Evolutionary conservation across 352 stramenopile species (phyloP).

Genomic region (Pythium grandisporangium): DNA sequence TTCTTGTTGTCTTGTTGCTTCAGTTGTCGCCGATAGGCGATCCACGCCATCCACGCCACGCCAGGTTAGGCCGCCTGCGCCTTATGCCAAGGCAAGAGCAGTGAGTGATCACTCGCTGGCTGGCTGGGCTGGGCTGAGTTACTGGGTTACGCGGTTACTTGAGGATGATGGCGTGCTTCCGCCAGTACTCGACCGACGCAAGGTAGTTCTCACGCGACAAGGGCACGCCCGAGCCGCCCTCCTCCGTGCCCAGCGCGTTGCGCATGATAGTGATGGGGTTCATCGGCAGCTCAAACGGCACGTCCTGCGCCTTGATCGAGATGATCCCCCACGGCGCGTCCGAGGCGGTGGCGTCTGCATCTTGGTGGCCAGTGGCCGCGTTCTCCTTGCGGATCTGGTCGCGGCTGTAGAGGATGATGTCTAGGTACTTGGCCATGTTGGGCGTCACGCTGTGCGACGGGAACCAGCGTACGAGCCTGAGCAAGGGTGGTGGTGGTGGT

Average conservation of each 20-base stretch:
- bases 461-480: conserved; percentile 85
- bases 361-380: conserved; percentile 48
- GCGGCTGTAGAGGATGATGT: conserved; percentile 97
- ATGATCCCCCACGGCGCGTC: conserved; percentile 92
- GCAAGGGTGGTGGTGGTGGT: too few species aligned
- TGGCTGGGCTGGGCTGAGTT: too few species aligned
- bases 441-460: conserved; percentile 84
- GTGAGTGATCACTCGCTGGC: too few species aligned
- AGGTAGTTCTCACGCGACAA: conserved; percentile 75
- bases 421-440: conserved; percentile 90
- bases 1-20: too few species aligned
- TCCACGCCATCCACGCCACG: too few species aligned
- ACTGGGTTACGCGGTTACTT: conserved; percentile 35
- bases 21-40: too few species aligned
- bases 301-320: conserved; percentile 96
- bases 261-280: conserved; percentile 97
- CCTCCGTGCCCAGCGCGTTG: conserved; percentile 95
- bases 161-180: conserved; percentile 73
- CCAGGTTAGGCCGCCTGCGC: too few species aligned
- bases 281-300: conserved; percentile 95
- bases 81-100: too few species aligned
- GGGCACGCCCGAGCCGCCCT: conserved; percentile 84
- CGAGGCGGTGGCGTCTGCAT: conserved; percentile 29
- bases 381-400: conserved; percentile 98
- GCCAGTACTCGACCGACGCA: conserved; percentile 84